Evolutionary conservation across 2,329 filamentous ascomycete species (phyloP), one percentile per base, ranked within the genome.

Genomic region (Ceratocystis cacaofunesta): DNA sequence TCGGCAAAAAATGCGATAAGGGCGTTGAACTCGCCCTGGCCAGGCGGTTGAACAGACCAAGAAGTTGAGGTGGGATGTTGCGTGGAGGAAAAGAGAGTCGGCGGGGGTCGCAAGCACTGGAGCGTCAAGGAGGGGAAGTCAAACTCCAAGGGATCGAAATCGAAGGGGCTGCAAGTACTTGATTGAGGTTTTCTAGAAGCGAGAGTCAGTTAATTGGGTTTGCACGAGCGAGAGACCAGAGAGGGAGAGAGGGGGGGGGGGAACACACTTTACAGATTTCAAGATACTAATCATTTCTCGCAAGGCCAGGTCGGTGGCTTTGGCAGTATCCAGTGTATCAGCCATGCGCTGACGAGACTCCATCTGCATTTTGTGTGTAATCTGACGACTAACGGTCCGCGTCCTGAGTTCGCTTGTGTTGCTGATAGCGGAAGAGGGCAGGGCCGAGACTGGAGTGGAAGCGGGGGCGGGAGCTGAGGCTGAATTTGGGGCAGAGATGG

Each of bases 81-180:
- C 5, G 87, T 89, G 0, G 86, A 83, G 8, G 89, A 88, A 76
- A 92, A 92, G 5, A 96, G 79, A 0, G 90, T 94, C 3, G 89
- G 86, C 2, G 92, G 90, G 8, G 89, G 81, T 44, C 88, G 84
- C 0, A 97, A 83, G 69, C 92, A 87, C 69, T 88, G 89, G 10
- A 96, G 82, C 44, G 87, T 90, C 50, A 97, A 81, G 5, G 88
- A 86, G 5, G 92, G 90, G 71, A 96, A 96, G 67, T 90, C 90
- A 73, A 95, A 84, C 4, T 88, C 81, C 68, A 92, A 83, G 43
- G 92, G 88, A 69, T 96, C 89, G 75, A 96, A 95, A 69, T 92
- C 88, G 70, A 87, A 86, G 2, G 84, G 83, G 70, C 78, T 77
- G 7, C 32, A 25, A n/a, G 22, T 67, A 17, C 30, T 65, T 28